Conservation (phyloP, 2,329 filamentous ascomycete species). For the Sclerotinia glacialis region DNA sequence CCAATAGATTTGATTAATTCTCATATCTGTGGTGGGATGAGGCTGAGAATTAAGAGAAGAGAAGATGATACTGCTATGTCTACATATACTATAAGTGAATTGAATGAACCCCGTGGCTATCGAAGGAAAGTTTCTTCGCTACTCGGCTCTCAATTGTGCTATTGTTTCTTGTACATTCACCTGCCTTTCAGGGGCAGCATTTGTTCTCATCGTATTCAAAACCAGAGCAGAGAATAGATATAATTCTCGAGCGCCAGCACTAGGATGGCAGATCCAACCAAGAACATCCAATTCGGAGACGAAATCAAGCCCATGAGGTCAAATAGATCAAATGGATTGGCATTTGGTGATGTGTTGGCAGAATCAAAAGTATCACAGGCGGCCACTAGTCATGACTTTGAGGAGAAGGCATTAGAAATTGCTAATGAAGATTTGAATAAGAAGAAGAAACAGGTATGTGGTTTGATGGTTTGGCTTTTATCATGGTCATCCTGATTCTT, state of each 20-base stretch:
- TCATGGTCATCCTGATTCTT: neutral
- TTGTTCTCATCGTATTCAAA: neutral
- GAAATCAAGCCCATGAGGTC: slow-evolving; percentile 31
- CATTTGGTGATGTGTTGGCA: slow-evolving; percentile 18
- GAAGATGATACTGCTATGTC: neutral
- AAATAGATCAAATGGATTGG: slow-evolving; percentile 1
- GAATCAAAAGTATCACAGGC: slow-evolving; percentile 30
- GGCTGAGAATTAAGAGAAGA: too few relatives aligned
- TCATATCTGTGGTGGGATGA: neutral
- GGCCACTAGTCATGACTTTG: slow-evolving; percentile 25
- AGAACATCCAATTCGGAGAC: slow-evolving; percentile 31
- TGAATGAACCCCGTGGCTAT: neutral
- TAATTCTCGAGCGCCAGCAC: neutral
- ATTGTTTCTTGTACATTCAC: neutral
- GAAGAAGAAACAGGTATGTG: slow-evolving; percentile 37
- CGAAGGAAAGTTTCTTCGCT: neutral
- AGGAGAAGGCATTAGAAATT: slow-evolving; percentile 32
- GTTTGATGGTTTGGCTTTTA: neutral
- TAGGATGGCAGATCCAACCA: slow-evolving; percentile 27
- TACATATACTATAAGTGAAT: neutral
- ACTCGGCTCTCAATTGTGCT: neutral
- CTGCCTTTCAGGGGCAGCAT: neutral
- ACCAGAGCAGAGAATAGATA: neutral
- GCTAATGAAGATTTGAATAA: slow-evolving; percentile 35
- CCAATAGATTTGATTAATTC: neutral